phyloP scores from a whole-genome alignment of 768 basidiomycete species.

The Boletellus sp. region DNA sequence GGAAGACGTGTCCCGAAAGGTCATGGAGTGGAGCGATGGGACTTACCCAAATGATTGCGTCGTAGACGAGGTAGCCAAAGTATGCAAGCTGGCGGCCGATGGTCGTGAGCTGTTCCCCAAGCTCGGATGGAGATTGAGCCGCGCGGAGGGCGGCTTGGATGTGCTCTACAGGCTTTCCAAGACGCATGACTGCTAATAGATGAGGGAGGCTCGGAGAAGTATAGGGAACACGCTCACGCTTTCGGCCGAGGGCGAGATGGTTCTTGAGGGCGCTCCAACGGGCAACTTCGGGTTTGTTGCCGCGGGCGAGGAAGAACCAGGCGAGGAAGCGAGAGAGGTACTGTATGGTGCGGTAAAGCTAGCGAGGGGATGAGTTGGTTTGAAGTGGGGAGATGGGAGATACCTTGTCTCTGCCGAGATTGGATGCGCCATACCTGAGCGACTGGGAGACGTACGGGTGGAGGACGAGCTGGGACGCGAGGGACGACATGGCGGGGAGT shows the following conservation, averaged over 20 bases:
- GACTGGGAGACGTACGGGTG: constrained; percentile 77
- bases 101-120: constrained; percentile 71
- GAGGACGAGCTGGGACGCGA: constrained; percentile 75
- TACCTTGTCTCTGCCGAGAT: constrained; percentile 90
- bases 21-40: background rate
- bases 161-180: constrained; percentile 94
- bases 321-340: constrained; percentile 87
- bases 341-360: constrained; percentile 90
- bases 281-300: constrained; percentile 65
- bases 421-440: constrained; percentile 76
- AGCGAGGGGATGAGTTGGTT: background rate
- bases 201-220: background rate
- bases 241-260: constrained; percentile 80
- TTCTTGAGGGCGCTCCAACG: constrained; percentile 83
- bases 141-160: constrained; percentile 84
- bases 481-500: constrained; percentile 25
- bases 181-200: constrained; percentile 66
- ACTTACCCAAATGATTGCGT: constrained; percentile 82
- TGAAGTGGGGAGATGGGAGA: background rate
- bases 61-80: constrained; percentile 82
- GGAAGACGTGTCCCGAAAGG: background rate
- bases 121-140: constrained; percentile 47
- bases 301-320: constrained; percentile 71
- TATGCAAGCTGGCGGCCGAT: constrained; percentile 84
- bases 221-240: constrained; percentile 47